These are phyloP conservation scores for Vanilla planifolia DNA, from an alignment of 106 monocot species.

Conservation along the genomic window DNA sequence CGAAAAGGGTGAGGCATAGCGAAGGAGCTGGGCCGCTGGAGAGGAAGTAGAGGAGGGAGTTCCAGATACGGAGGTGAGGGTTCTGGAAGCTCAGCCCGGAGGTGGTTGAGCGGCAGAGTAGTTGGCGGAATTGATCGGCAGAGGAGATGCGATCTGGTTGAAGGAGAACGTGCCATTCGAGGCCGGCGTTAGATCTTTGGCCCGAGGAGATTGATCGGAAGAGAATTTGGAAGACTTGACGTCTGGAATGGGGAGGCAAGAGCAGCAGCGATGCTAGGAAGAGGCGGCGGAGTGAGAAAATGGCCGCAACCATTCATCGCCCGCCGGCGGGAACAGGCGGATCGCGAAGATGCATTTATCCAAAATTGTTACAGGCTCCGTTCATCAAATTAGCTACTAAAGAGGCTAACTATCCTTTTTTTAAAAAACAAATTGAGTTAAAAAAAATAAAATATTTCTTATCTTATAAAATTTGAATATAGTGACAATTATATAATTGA, in stretches of 20 bases:
- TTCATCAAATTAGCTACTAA: too few relatives aligned
- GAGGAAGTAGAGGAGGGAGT: conserved; percentile 49
- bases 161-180: conserved; percentile 20
- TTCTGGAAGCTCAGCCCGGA: conserved; percentile 15
- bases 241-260: background rate
- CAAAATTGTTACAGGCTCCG: too few relatives aligned
- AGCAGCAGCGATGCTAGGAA: background rate
- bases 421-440: too few relatives aligned
- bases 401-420: too few relatives aligned
- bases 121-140: conserved; percentile 23
- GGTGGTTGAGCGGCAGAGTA: conserved; percentile 33
- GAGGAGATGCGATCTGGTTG: conserved; percentile 22
- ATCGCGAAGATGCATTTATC: too few relatives aligned
- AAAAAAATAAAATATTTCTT: too few relatives aligned
- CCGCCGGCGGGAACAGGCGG: too few relatives aligned
- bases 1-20: conserved; percentile 41
- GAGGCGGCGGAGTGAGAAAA: background rate
- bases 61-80: conserved; percentile 27
- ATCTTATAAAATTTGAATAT: too few relatives aligned
- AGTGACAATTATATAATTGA: too few relatives aligned
- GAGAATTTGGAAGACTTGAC: background rate
- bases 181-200: conserved; percentile 12
- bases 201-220: conserved; percentile 7
- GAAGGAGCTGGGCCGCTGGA: conserved; percentile 20
- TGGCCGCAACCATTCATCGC: background rate